phyloP scores from a whole-genome alignment of 116 monocot genomes.

The Phalaenopsis hybrid region DNA sequence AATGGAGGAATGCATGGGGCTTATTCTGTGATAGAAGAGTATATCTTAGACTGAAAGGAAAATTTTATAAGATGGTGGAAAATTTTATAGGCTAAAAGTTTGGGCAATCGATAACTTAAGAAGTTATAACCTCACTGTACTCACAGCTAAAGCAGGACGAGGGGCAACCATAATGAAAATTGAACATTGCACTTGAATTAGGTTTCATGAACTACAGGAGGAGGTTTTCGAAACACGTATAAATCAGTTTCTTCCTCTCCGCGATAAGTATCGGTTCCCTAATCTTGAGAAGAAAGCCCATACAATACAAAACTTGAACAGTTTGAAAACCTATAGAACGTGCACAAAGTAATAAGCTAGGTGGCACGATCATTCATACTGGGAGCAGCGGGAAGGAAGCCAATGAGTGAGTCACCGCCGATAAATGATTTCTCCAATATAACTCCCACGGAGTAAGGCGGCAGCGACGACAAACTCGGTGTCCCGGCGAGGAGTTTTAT shows the following conservation, averaged over 20 bases:
- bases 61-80: no score
- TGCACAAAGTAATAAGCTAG: neutral
- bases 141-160: no score
- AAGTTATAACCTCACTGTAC: no score
- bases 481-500: neutral
- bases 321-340: neutral
- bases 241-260: no score
- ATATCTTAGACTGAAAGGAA: no score
- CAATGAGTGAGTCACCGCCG: conserved; percentile 15
- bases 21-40: no score
- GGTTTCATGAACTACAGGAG: neutral
- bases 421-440: conserved; percentile 23
- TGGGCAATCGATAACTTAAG: no score
- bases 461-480: conserved; percentile 4
- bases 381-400: conserved; percentile 6
- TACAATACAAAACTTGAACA: neutral
- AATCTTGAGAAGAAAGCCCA: neutral
- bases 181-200: neutral
- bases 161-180: no score
- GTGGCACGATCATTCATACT: conserved; percentile 7
- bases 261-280: neutral
- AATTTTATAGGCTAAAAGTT: no score
- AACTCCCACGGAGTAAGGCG: conserved; percentile 6
- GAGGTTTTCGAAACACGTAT: neutral
- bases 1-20: no score